Percentiles rank a stretch among this genome's conserved stretches.
These are phyloP conservation scores for Xylaria acuta DNA, from an alignment of 495 filamentous ascomycete genomes.

Conservation along the genomic window DNA sequence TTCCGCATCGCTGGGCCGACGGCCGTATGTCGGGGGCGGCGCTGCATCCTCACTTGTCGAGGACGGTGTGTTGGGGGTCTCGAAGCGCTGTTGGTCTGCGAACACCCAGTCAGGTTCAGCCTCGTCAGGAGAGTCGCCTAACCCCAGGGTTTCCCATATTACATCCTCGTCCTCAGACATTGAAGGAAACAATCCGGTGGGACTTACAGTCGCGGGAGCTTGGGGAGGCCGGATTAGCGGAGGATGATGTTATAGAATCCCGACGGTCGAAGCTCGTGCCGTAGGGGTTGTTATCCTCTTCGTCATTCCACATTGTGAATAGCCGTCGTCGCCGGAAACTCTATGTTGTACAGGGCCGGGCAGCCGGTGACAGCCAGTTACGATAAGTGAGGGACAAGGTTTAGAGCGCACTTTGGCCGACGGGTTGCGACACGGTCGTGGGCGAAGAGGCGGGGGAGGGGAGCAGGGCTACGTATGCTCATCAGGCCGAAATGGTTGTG, in stretches of 20 bases:
- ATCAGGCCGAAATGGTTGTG: background rate
- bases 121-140: constrained; percentile 42
- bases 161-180: constrained; percentile 21
- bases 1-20: constrained; percentile 40
- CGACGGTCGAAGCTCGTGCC: constrained; percentile 82
- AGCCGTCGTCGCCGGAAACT: constrained; percentile 12
- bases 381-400: background rate
- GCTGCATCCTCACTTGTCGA: constrained; percentile 50
- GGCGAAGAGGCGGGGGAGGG: constrained; percentile 34
- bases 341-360: background rate
- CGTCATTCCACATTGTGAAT: constrained; percentile 79
- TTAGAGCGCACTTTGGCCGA: constrained; percentile 1
- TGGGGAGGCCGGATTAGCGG: constrained; percentile 69
- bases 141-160: constrained; percentile 44
- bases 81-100: constrained; percentile 51
- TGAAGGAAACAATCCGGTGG: constrained; percentile 4
- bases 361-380: background rate
- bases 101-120: constrained; percentile 53
- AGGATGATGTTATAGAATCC: constrained; percentile 77
- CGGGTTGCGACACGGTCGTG: constrained; percentile 9
- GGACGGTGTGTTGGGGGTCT: constrained; percentile 52
- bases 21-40: constrained; percentile 36
- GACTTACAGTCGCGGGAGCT: constrained; percentile 56
- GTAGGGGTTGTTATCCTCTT: constrained; percentile 90
- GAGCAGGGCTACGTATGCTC: constrained; percentile 18